Evolutionary conservation across 805 yeast genomes (phyloP), one percentile per base, ranked within the genome.

Genomic region (Allodekkera sacchari): DNA sequence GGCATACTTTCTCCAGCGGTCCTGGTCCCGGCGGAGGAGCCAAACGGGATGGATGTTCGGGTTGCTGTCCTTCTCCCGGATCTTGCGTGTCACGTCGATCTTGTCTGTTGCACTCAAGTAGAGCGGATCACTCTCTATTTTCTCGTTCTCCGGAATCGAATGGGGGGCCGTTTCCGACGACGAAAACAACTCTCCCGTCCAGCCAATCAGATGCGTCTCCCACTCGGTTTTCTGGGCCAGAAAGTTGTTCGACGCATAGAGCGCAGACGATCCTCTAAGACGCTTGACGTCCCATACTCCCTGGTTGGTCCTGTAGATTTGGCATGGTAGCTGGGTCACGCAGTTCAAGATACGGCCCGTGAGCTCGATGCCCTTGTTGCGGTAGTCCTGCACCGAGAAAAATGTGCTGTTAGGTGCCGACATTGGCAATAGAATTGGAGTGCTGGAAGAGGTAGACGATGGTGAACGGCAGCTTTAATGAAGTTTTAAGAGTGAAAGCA

Each of bases 181-280:
- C 11, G 52, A 44, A 29, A 57, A 55, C 38, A 92, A 64, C 55
- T 87, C 97, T 28, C 98, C 98, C 0, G 96, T 83, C 98, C 98
- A 92, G 1, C 85, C 96, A 31, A 92, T 76, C 31, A 84, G 59
- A 43, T 85, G 83, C 28, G 88, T 78, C 39, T 87, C 94, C 92
- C 96, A 89, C 15, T 76, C 71, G 0, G 88, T 71, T 28, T 75
- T 73, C 35, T 71, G 71, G 31, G 63, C 66, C 32, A 87, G 59
- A 48, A 71, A 77, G 37, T 70, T 66, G 38, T 83, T 71, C 12
- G 94, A 75, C 4, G 95, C 77, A 47, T 81, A 78, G 22, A 89
- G 59, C 0, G 96, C 94, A 7, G 92, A 76, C 46, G 83, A 83
- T 2, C 97, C 97, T 7, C 92, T 66, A 9, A 77, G 61, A 24